Conservation (phyloP, 1,284 basidiomycete species). For the Microstroma glucosiphilum region DNA sequence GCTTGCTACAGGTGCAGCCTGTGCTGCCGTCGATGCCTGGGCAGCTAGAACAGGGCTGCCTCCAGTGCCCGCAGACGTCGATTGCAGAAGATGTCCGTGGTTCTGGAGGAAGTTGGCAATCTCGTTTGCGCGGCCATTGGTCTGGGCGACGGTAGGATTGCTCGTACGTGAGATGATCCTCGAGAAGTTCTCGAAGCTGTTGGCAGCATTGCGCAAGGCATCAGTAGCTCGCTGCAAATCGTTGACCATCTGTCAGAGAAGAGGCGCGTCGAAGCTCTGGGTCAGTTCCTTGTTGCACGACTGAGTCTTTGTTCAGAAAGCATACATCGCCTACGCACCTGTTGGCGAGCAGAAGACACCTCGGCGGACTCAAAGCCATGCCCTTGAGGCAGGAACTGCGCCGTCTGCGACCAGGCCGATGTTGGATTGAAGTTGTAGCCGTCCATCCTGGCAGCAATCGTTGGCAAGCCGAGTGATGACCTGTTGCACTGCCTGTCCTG, state of each 20-base stretch:
- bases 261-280: not conserved
- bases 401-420: not conserved
- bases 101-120: conserved; percentile 22
- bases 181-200: conserved; percentile 32
- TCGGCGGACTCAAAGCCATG: not conserved
- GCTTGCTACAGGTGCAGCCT: conserved; percentile 18
- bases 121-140: conserved; percentile 10
- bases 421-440: not conserved
- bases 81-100: conserved; percentile 25
- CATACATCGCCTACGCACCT: not conserved
- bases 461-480: too few relatives aligned
- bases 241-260: conserved; percentile 26
- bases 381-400: not conserved
- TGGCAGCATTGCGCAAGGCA: conserved; percentile 31
- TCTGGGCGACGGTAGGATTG: conserved; percentile 22
- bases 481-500: too few relatives aligned
- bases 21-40: conserved; percentile 15
- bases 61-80: not conserved
- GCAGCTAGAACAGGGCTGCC: conserved; percentile 7
- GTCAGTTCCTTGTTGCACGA: not conserved
- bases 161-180: conserved; percentile 31
- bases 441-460: not conserved
- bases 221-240: conserved; percentile 29
- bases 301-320: not conserved
- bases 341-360: not conserved